Base-by-base conservation (phyloP, 192 early-diverging fungal genomes). In the Podila horticola region DNA sequence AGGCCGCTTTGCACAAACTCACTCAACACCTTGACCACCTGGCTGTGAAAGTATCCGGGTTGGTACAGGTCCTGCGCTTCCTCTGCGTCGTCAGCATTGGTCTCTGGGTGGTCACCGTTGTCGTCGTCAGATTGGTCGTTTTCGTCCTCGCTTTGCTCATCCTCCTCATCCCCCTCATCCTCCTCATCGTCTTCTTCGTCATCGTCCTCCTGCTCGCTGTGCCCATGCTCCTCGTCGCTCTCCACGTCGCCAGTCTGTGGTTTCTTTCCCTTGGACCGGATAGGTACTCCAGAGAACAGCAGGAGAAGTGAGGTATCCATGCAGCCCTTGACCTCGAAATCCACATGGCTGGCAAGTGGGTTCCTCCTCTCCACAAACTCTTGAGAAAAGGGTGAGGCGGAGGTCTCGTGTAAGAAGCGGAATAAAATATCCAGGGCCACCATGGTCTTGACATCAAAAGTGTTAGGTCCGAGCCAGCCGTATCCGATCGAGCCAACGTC, bases 391-490 rank as follows among this genome's bases (percentile, higher is more conserved):
- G 92, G 93, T 30, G 91, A 92, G 4, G 93, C 91, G 19, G 92
- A 73, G 20, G 85, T 88, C 41, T 94, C 93, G 12, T 89, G 86
- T 62, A 97, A 74, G 64, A 90, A 96, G 8, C 91, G 87, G 55
- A 93, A 75, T 50, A 97, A 74, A 34, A 97, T 89, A 60, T 94
- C 90, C 5, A 96, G 67, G 1, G 91, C 91, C 12, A 90, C 65
- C 52, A 85, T 82, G 2, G 87, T 87, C 38, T 87, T 83, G 9
- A 91, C 70, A 60, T 95, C 93, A 22, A 86, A 85, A 0, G 88
- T 84, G 8, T 59, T 74, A 11, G 95, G 95, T 0, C 95, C 95
- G 2, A 86, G 87, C 95, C 95, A 96, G 31, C 87, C 90, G 66
- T 87, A 90, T 13, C 74, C 82, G 20, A 93, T 82, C 10, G 92